Evolutionary conservation across 768 basidiomycete species (phyloP), one percentile per base, ranked within the genome.

Genomic region (Rhodosporidiobolus sp.): DNA sequence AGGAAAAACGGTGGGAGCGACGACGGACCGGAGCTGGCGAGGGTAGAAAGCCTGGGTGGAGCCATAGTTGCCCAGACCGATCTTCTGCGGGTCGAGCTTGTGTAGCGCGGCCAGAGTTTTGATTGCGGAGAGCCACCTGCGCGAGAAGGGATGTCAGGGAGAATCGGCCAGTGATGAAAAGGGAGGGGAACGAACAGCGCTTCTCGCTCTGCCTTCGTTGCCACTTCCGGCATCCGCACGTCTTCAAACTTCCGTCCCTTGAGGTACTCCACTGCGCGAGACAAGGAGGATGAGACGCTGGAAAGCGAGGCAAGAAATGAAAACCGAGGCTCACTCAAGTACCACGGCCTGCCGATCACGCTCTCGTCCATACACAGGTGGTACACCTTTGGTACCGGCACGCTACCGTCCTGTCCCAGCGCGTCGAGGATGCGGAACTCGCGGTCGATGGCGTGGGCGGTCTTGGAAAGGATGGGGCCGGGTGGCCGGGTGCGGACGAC

Each of bases 241-340:
- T 97, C 90, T 20, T 91, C 90, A 82, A 96, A 99, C 76, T 97
- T 94, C 58, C 96, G 86, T 1, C 95, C 95, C 30, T 95, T 88
- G 56, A 98, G 79, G 80, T 91, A 98, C 79, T 97, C 90, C 95
- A 99, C 53, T 38, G 56, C 14, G 35, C 24, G 34, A 4, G 11
- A 12, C 6, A 9, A 16, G 8, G 34, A 11, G 10, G 1, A 11
- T 3, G 3, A 22, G 24, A 1, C 9, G 22, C 26, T 5, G 20
- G 22, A 8, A 35, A n/a, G n/a, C n/a, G 55, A 56, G 3, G 26
- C 17, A 24, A 24, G n/a, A n/a, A n/a, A 57, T 11, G 17, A n/a
- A 34, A 20, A 16, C 11, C 26, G 14, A 35, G 30, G 34, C 56
- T 34, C 56, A 57, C 56, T 98, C 56, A 97, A 85, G 80, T 96